Evolutionary conservation across 2,329 filamentous ascomycete species (phyloP), one percentile per base, ranked within the genome.

Genomic region (Cladophialophora psammophila): DNA sequence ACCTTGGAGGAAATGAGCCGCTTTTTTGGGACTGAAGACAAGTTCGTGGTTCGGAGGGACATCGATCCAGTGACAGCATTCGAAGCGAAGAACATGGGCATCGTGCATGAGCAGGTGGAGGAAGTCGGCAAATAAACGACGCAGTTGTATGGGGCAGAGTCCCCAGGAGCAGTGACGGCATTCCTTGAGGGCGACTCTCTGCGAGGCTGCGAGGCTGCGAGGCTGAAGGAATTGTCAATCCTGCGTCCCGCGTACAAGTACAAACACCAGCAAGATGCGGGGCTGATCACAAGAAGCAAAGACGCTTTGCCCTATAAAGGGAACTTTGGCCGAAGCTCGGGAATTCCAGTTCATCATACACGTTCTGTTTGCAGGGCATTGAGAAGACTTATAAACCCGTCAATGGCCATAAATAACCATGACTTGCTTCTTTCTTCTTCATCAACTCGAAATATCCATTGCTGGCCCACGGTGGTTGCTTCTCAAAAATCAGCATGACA

Each of bases 1-100:
- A 74, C 76, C 13, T 73, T 78, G 5, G 76, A 78, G 54, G 74
- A 76, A 60, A 73, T 77, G n/a, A 75, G 75, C 55, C 71, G 72
- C 13, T 67, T 75, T 3, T 77, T 78, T 48, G 55, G 65, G 18
- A 34, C 59, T 26, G 61, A 64, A 32, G 61, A 64, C 15, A 64
- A 64, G 53, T 54, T 64, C n/a, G 54, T 35, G 38, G 61, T 48
- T 7, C 31, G 42, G 15, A 40, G 61, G 35, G 61, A 54, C n/a
- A 53, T 64, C 50, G 60, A 62, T 12, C 50, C 50, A 8, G 60
- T 48, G 20, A 26, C 45, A 31, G 60, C 50, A 40, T 42, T 6
- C n/a, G 42, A 40, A 13, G 13, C 45, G 5, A 62, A 38, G 48
- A 62, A 26, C 18, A 52, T 40, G 35, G n/a, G 32, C 10, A 40